These are phyloP conservation scores for Coffea humblotiana DNA, from an alignment of 305 asterid genomes.

Conservation along the genomic window DNA sequence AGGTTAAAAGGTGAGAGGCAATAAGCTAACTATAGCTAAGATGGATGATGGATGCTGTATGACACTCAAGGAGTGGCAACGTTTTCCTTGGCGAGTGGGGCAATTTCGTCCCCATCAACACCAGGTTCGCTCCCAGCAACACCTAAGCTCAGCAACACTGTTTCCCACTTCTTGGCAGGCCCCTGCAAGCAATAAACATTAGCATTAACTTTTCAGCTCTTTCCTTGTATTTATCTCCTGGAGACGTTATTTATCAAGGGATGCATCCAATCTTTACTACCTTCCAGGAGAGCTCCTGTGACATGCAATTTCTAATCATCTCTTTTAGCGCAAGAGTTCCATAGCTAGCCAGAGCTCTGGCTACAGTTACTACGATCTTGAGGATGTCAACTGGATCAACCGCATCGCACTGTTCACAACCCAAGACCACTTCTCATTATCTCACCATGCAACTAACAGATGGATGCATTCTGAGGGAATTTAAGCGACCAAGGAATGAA, in stretches of 20 bases:
- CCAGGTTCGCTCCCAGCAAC: constrained; percentile 67
- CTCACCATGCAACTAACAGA: neutral
- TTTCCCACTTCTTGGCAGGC: constrained; percentile 90
- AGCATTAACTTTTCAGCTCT: neutral
- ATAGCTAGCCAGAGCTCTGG: constrained; percentile 57
- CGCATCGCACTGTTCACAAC: constrained; percentile 59
- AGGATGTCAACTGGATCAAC: constrained; percentile 68
- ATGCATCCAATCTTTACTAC: constrained; percentile 24
- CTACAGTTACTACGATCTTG: constrained; percentile 56
- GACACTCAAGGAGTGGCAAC: constrained; percentile 66
- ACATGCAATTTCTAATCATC: constrained; percentile 86
- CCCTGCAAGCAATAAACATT: constrained; percentile 34
- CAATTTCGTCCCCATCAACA: constrained; percentile 69
- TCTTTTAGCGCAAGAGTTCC: constrained; percentile 56
- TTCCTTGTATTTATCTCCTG: no score
- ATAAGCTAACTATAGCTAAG: neutral
- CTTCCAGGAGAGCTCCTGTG: constrained; percentile 94
- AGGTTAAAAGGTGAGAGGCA: neutral
- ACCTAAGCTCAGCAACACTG: constrained; percentile 56
- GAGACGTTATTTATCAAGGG: no score
- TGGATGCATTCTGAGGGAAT: neutral
- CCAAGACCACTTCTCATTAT: neutral
- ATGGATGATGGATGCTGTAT: neutral
- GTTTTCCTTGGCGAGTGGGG: constrained; percentile 76
- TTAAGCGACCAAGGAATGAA: neutral